phyloP scores from a whole-genome alignment of 495 filamentous ascomycete species.

The Elasticomyces elasticus region DNA sequence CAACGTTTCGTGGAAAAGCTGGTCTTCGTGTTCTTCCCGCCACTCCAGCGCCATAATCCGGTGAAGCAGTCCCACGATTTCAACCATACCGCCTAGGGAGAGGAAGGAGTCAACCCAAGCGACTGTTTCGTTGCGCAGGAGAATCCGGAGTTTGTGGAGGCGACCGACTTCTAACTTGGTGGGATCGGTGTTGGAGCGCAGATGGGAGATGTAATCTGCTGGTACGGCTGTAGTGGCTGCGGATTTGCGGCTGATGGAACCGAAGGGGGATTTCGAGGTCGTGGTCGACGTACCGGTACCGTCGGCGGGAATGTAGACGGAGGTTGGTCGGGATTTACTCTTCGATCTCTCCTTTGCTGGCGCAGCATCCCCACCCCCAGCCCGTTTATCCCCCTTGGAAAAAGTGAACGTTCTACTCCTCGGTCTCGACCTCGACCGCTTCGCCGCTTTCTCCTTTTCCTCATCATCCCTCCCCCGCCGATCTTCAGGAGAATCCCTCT shows the following conservation, averaged over 20 bases:
- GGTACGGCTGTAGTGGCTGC: conserved; percentile 40
- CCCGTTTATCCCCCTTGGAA: conserved; percentile 42
- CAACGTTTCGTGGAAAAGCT: conserved; percentile 79
- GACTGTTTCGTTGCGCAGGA: conserved; percentile 89
- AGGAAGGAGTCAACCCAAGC: conserved; percentile 92
- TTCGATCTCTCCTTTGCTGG: conserved; percentile 43
- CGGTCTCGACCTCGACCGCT: conserved; percentile 38
- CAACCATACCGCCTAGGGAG: conserved; percentile 77
- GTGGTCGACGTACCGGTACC: background rate
- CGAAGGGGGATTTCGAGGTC: conserved; percentile 33
- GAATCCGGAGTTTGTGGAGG: conserved; percentile 80
- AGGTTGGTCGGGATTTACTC: conserved; percentile 37
- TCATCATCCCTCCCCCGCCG: background rate
- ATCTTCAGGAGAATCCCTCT: background rate
- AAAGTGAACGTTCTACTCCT: conserved; percentile 71
- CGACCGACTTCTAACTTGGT: conserved; percentile 83
- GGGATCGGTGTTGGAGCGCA: conserved; percentile 66
- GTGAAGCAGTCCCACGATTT: conserved; percentile 75
- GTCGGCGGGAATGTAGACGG: conserved; percentile 34
- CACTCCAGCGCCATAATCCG: conserved; percentile 91
- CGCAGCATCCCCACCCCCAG: conserved; percentile 36
- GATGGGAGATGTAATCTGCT: conserved; percentile 71
- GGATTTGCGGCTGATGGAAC: conserved; percentile 37
- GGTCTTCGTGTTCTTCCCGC: conserved; percentile 97
- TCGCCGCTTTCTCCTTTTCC: conserved; percentile 14